Evolutionary conservation across 1,139 yeast species (phyloP), one percentile per base, ranked within the genome.

Genomic region (Arxiozyma slooffiae): DNA sequence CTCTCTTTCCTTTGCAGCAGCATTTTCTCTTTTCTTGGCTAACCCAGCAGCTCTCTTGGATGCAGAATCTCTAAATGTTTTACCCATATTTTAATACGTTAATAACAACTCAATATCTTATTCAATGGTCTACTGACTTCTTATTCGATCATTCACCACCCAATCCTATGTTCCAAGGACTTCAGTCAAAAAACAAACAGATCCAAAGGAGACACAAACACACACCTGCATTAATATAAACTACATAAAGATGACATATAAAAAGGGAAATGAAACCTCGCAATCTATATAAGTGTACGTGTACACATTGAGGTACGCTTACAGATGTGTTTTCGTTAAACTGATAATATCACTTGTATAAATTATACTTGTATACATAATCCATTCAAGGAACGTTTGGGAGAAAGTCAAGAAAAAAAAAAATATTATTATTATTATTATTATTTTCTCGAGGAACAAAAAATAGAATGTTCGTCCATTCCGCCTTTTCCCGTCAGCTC

Each of bases 21-120:
- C 69, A 46, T 66, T 67, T 23, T 64, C 65, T 46, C 59, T 54
- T 53, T 66, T 66, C 52, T 67, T 63, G 37, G 63, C 66, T 47
- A 54, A 56, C 24, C 70, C 70, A 39, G 63, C 69, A 22, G 58
- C 57, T 48, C 66, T 66, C 58, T 66, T 66, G 1, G 60, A 61
- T 22, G 68, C 68, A 45, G 67, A 62, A 50, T 66, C 69, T 37
- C 60, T 54, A 55, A 65, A 66, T 52, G 68, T 60, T 52, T 66
- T 66, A 52, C 70, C 70, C 70, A 66, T 66, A 8, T n/a, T 30
- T 30, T 30, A 26, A 30, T 30, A 30, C 14, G n/a, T 6, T 14
- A 6, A 30, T 14, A 14, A 30, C 14, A 6, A 14, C 6, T 6
- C n/a, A 30, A 11, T 30, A 14, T n/a, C 6, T 14, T 30, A 14